Conservation (phyloP, 345 rosid genomes). For the Laguncularia racemosa region DNA sequence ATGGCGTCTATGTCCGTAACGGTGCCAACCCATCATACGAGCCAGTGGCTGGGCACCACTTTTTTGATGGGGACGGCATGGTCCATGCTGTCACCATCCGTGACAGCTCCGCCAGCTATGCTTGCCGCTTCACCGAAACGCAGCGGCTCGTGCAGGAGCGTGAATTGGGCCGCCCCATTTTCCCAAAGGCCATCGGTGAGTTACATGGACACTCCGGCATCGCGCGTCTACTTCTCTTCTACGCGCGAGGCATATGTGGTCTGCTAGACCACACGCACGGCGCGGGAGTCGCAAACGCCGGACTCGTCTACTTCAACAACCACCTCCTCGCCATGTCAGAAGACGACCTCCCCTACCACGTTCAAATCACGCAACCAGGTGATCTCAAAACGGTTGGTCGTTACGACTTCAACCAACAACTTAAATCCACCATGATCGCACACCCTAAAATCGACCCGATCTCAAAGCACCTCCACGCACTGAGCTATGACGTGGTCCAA, state of each 20-base stretch:
- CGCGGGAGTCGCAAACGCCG: conserved; percentile 90
- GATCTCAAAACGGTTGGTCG: conserved; percentile 74
- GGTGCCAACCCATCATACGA: conserved; percentile 88
- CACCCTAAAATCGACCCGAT: conserved; percentile 80
- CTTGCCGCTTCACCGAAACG: conserved; percentile 87
- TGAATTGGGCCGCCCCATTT: conserved; percentile 48
- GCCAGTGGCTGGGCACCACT: conserved; percentile 81
- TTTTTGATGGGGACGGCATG: conserved; percentile 96
- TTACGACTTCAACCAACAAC: conserved; percentile 50
- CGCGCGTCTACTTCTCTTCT: conserved; percentile 60
- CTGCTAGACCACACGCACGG: conserved; percentile 61
- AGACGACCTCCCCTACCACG: conserved; percentile 86
- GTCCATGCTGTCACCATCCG: conserved; percentile 61
- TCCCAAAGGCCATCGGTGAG: conserved; percentile 89
- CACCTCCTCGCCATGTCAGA: conserved; percentile 89
- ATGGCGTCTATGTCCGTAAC: conserved; percentile 80
- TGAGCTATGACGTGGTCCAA: conserved; percentile 70
- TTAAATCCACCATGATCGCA: conserved; percentile 71
- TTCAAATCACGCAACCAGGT: conserved; percentile 42
- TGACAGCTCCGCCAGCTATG: conserved; percentile 57
- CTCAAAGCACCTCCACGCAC: conserved; percentile 58
- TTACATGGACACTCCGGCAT: conserved; percentile 85
- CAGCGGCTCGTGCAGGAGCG: conserved; percentile 52
- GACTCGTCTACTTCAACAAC: conserved; percentile 69
- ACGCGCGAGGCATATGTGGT: conserved; percentile 63